Percentiles rank a stretch among this genome's conserved stretches.
phyloP scores from a whole-genome alignment of 352 stramenopile species.

The Phytopythium kandeliae region DNA sequence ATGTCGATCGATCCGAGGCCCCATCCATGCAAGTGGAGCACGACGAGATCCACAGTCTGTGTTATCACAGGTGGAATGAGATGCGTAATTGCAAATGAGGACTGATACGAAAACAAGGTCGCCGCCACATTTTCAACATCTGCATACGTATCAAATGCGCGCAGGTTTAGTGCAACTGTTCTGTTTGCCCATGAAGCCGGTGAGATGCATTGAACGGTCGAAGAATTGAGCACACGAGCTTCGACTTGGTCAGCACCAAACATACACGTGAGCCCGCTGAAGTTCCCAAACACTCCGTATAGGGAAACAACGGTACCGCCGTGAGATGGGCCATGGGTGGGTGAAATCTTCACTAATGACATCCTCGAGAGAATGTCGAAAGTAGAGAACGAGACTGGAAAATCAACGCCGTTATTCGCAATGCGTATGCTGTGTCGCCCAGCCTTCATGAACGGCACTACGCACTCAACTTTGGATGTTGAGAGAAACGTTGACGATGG shows the following conservation, averaged over 20 bases:
- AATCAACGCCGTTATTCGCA: slow-evolving; percentile 61
- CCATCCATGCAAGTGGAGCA: slow-evolving; percentile 20
- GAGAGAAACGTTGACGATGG: slow-evolving; percentile 34
- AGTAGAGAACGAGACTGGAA: slow-evolving; percentile 10
- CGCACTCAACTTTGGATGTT: slow-evolving; percentile 37
- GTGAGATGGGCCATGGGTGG: slow-evolving; percentile 17
- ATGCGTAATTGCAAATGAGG: slow-evolving; percentile 14
- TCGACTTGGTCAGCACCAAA: slow-evolving; percentile 27
- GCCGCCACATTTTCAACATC: slow-evolving; percentile 7
- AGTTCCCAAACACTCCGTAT: slow-evolving; percentile 26
- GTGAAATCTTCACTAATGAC: slow-evolving; percentile 25
- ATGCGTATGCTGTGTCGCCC: slow-evolving; percentile 36
- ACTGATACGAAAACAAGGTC: slow-evolving; percentile 20
- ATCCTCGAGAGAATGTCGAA: slow-evolving; percentile 33
- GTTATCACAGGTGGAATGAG: slow-evolving; percentile 29
- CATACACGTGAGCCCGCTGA: slow-evolving; percentile 28
- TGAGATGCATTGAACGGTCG: slow-evolving; percentile 25
- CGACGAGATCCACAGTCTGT: slow-evolving; percentile 11
- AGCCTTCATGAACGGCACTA: slow-evolving; percentile 36
- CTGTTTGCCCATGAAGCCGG: slow-evolving; percentile 12
- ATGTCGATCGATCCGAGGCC: slow-evolving; percentile 19
- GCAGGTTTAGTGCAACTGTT: slow-evolving; percentile 15
- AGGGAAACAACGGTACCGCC: slow-evolving; percentile 38
- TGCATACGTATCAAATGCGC: slow-evolving; percentile 23
- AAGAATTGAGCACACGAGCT: slow-evolving; percentile 16